These are phyloP conservation scores for Pestalotiopsis sp. DNA, from an alignment of 2,329 filamentous ascomycete species.

Conservation along the genomic window DNA sequence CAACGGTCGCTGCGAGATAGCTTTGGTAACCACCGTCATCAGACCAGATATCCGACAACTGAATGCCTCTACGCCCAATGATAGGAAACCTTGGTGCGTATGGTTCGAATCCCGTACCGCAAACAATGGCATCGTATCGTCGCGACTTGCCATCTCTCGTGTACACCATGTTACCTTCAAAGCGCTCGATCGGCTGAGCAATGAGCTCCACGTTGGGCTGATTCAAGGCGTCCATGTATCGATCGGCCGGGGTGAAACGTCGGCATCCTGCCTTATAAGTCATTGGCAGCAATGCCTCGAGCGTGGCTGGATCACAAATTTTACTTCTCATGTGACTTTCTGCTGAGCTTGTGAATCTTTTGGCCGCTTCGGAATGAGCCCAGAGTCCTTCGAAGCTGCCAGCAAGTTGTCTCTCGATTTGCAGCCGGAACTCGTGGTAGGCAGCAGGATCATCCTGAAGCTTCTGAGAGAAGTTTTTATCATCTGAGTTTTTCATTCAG, in stretches of 20 bases:
- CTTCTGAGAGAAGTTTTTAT: background rate
- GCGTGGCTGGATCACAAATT: background rate
- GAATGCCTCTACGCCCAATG: background rate
- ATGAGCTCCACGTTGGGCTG: background rate
- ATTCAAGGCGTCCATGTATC: constrained; percentile 7
- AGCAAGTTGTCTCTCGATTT: background rate
- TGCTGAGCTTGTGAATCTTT: background rate
- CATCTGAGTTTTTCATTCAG: background rate
- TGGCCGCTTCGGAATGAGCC: background rate
- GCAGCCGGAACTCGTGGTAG: background rate
- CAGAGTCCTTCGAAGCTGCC: constrained; percentile 1
- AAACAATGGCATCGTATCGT: constrained; percentile 4
- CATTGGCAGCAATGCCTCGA: background rate
- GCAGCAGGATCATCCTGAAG: background rate
- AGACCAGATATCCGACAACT: background rate
- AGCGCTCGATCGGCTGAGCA: background rate
- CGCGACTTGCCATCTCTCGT: background rate
- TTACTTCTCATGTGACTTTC: background rate
- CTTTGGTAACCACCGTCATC: background rate
- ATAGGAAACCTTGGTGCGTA: constrained; percentile 1
- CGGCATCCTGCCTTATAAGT: constrained; percentile 2
- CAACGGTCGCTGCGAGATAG: background rate
- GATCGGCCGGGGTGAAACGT: constrained; percentile 7
- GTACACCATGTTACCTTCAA: background rate
- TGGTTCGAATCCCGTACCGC: constrained; percentile 7